A percentile compares a stretch with the other conserved stretches of the same genome.
phyloP scores from a whole-genome alignment of 805 yeast species.

The Kazachstania taianensis region DNA sequence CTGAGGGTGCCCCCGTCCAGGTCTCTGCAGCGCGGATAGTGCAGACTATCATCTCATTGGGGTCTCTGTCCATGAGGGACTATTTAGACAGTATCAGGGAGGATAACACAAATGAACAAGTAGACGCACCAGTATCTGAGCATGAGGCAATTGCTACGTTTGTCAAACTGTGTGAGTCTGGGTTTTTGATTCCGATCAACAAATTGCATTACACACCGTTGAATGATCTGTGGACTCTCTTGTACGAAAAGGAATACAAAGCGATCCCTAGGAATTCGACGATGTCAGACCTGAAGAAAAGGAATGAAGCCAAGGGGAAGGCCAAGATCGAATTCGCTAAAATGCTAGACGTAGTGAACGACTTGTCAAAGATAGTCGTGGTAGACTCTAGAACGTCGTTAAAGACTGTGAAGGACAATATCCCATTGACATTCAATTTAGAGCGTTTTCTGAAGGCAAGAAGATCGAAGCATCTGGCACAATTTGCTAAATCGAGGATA shows the following conservation, averaged over 20 bases:
- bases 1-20: slow-evolving; percentile 1
- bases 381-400: slow-evolving; percentile 29
- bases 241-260: slow-evolving; percentile 33
- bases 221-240: slow-evolving; percentile 31
- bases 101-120: slow-evolving; percentile 18
- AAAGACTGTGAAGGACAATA: slow-evolving; percentile 37
- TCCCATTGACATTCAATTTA: slow-evolving; percentile 52
- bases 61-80: slow-evolving; percentile 52
- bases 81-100: slow-evolving; percentile 25
- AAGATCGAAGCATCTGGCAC: slow-evolving; percentile 53
- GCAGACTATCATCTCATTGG: slow-evolving; percentile 60
- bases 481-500: slow-evolving; percentile 53
- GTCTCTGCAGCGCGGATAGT: slow-evolving; percentile 36
- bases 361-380: slow-evolving; percentile 18
- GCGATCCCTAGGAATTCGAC: slow-evolving; percentile 32
- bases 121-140: slow-evolving; percentile 12
- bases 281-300: slow-evolving; percentile 45
- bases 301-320: slow-evolving; percentile 48
- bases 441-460: slow-evolving; percentile 57
- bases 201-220: slow-evolving; percentile 29
- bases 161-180: slow-evolving; percentile 37
- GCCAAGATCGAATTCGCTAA: slow-evolving; percentile 32
- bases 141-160: slow-evolving; percentile 31
- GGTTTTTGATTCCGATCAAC: slow-evolving; percentile 42
- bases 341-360: slow-evolving; percentile 27